Conservation (phyloP, 2,329 filamentous ascomycete species). For the Aspergillus calidoustus region DNA sequence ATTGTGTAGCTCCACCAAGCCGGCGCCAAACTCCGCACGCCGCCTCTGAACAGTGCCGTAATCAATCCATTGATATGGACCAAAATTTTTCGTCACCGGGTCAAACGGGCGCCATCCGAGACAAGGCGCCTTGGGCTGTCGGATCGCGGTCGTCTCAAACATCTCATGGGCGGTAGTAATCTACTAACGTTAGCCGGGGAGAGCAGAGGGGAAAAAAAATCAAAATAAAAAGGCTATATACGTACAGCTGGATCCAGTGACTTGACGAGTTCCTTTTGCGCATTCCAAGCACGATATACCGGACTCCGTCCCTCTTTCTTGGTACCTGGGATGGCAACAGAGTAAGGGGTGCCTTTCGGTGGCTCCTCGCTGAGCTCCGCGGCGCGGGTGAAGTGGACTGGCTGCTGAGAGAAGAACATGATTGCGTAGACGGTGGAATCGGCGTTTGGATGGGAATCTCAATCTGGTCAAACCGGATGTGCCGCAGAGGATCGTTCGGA, state of each 20-base stretch:
- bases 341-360: constrained; percentile 76
- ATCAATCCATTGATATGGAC: constrained; percentile 80
- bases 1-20: constrained; percentile 80
- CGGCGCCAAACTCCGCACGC: constrained; percentile 82
- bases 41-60: constrained; percentile 79
- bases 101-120: constrained; percentile 84
- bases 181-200: constrained; percentile 23
- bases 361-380: constrained; percentile 65
- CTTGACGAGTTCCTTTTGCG: constrained; percentile 71
- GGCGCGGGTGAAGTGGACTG: constrained; percentile 41
- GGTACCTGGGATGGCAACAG: constrained; percentile 75
- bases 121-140: constrained; percentile 70
- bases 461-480: too few species aligned
- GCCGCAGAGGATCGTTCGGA: too few species aligned
- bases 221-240: too few species aligned
- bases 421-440: background rate
- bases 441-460: too few species aligned
- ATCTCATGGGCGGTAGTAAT: constrained; percentile 76
- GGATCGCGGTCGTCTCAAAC: constrained; percentile 71
- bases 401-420: constrained; percentile 46
- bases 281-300: constrained; percentile 83
- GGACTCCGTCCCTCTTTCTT: constrained; percentile 72
- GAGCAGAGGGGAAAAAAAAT: background rate
- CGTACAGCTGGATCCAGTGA: constrained; percentile 70
- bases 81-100: constrained; percentile 71